A percentile compares a stretch with the other conserved stretches of the same genome.
These are phyloP conservation scores for Scopulariopsis brevicaulis DNA, from an alignment of 2,329 filamentous ascomycete species.

Conservation along the genomic window DNA sequence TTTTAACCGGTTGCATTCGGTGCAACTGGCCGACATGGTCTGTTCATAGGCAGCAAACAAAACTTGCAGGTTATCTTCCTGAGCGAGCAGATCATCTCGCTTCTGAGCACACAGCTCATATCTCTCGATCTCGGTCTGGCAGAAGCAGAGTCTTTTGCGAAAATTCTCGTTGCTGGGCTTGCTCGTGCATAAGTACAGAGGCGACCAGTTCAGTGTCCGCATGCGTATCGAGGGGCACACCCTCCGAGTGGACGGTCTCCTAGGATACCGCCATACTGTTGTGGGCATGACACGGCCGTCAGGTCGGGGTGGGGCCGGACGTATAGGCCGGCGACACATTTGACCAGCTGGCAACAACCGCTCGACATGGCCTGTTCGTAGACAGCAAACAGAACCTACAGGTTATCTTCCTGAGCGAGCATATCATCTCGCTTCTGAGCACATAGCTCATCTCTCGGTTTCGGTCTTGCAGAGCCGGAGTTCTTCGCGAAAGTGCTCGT, in stretches of 20 bases:
- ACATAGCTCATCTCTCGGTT: slow-evolving; percentile 1
- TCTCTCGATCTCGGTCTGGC: neutral
- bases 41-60: slow-evolving; percentile 2
- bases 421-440: slow-evolving; percentile 1
- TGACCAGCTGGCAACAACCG: too few relatives aligned
- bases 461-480: neutral
- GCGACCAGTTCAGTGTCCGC: neutral
- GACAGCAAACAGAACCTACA: slow-evolving; percentile 4
- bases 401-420: neutral
- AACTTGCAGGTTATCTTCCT: slow-evolving; percentile 1
- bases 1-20: neutral
- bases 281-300: too few relatives aligned
- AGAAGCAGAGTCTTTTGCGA: neutral
- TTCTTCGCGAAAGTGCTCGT: neutral
- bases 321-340: too few relatives aligned
- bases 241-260: neutral
- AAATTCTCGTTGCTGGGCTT: neutral
- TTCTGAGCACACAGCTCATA: slow-evolving; percentile 1
- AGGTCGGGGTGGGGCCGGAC: too few relatives aligned
- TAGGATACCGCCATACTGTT: neutral
- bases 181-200: neutral
- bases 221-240: neutral
- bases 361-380: slow-evolving; percentile 2
- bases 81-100: slow-evolving; percentile 3
- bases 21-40: neutral